Evolutionary conservation across 345 rosid species (phyloP).

Genomic region (Bretschneidera sinensis): DNA sequence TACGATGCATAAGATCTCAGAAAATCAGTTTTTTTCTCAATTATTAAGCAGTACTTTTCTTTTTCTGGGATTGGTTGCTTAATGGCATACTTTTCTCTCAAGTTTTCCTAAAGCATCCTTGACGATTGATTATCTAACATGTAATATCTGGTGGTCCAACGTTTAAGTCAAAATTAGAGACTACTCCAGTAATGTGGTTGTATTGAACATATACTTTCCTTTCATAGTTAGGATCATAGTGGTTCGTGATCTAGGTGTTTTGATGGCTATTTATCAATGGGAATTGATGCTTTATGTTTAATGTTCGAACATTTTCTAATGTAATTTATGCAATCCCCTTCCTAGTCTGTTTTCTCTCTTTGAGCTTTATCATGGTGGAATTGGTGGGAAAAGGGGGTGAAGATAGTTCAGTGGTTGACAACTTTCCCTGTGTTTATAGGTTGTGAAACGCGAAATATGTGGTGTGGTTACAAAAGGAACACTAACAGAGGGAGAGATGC

Average conservation of each 20-base stretch:
- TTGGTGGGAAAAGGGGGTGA: conserved; percentile 1
- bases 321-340: not conserved
- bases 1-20: conserved; percentile 6
- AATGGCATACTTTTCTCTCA: not conserved
- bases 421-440: conserved; percentile 44
- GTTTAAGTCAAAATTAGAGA: too few relatives aligned
- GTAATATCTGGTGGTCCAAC: not conserved
- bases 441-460: conserved; percentile 96
- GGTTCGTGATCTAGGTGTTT: not conserved
- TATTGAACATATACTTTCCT: too few relatives aligned
- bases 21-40: conserved; percentile 11
- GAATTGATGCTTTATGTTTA: conserved; percentile 1
- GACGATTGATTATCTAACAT: not conserved
- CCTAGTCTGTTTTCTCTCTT: not conserved
- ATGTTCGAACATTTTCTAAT: not conserved
- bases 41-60: not conserved
- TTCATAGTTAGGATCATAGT: too few relatives aligned
- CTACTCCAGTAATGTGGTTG: too few relatives aligned
- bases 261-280: not conserved
- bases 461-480: conserved; percentile 92
- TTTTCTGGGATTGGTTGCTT: not conserved
- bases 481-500: conserved; percentile 83
- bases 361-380: not conserved
- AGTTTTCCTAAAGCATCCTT: conserved; percentile 4
- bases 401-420: conserved; percentile 13